Evolutionary conservation across 2,329 filamentous ascomycete genomes (phyloP), one percentile per base, ranked within the genome.

Genomic region (Dissoconium aciculare): DNA sequence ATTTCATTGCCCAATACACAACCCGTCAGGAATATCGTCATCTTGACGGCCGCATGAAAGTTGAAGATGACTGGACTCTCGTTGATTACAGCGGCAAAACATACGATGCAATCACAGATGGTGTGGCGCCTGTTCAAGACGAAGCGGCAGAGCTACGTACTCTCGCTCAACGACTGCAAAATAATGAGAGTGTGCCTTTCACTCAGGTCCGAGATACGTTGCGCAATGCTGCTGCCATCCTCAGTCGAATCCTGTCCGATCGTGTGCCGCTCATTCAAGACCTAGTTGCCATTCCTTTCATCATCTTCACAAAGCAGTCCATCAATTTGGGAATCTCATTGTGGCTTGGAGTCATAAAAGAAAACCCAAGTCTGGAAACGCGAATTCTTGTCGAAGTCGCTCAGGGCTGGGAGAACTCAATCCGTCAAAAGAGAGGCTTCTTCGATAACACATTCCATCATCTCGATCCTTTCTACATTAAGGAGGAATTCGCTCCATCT

Each of bases 1-100:
- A 95, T 52, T 93, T 98, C 46, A 74, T 98, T 50, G 84, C 89
- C 2, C 87, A 98, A 50, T 98, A 98, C 53, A 95, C 87, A 3
- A 91, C 84, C 15, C 78, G 89, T 21, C 91, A 98, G 52, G 85
- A 93, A 50, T 98, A 98, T 54, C 75, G 85, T 34, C 87, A 87
- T 49, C 74, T 83, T 8, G 83, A 93, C 51, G 69, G 73, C 2
- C 60, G 37, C 25, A 26, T 36, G 11, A 27, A 36, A 4, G 26
- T 19, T 5, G 25, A 13, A 10, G 47, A 50, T 11, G 42, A 47
- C 9, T 52, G 48, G 46, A 41, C 44, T 11, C 29, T 49, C n/a
- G 47, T 49, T 9, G 48, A 49, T 19, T 43, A 43, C 32, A 43
- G 43, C 15, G 47, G 48, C 26, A 44, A 35, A 15, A 17, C 38